Evolutionary conservation across 495 filamentous ascomycete genomes (phyloP).

Genomic region (Aspergillus incahuasiensis): DNA sequence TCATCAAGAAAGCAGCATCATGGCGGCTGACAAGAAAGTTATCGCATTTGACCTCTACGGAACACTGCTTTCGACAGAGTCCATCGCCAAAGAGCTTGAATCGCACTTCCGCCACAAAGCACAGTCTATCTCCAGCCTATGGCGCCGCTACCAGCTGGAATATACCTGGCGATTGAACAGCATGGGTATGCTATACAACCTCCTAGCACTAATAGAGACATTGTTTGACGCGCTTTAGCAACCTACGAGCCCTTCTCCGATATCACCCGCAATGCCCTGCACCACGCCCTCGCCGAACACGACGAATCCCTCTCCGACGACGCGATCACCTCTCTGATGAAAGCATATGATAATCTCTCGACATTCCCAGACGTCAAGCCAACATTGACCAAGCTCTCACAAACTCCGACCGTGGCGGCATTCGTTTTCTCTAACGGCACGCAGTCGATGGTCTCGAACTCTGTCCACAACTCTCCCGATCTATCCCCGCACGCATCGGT

Average conservation of each 20-base stretch:
- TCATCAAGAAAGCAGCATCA: neutral
- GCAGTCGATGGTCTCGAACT: conserved; percentile 56
- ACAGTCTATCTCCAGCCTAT: conserved; percentile 7
- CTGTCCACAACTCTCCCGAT: conserved; percentile 51
- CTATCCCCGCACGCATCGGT: conserved; percentile 45
- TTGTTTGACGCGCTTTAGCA: no score
- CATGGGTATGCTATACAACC: neutral
- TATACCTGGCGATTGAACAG: conserved; percentile 11
- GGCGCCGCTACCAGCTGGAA: conserved; percentile 9
- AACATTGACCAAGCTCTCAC: conserved; percentile 43
- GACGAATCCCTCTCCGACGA: conserved; percentile 36
- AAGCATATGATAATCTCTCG: conserved; percentile 62
- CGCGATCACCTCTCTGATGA: conserved; percentile 49
- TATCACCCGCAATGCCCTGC: conserved; percentile 60
- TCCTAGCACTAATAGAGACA: no score
- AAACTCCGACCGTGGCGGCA: conserved; percentile 38
- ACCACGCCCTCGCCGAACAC: conserved; percentile 59
- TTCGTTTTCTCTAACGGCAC: conserved; percentile 78
- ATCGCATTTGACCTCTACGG: conserved; percentile 11
- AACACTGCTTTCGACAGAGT: conserved; percentile 9
- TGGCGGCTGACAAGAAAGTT: neutral
- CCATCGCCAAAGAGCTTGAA: conserved; percentile 4
- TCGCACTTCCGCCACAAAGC: conserved; percentile 6
- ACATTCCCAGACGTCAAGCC: conserved; percentile 64
- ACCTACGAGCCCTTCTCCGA: conserved; percentile 59